Percentiles rank a stretch among this genome's conserved stretches.
phyloP scores from a whole-genome alignment of 1,139 yeast species.

The Magnusiomyces starmeri region DNA sequence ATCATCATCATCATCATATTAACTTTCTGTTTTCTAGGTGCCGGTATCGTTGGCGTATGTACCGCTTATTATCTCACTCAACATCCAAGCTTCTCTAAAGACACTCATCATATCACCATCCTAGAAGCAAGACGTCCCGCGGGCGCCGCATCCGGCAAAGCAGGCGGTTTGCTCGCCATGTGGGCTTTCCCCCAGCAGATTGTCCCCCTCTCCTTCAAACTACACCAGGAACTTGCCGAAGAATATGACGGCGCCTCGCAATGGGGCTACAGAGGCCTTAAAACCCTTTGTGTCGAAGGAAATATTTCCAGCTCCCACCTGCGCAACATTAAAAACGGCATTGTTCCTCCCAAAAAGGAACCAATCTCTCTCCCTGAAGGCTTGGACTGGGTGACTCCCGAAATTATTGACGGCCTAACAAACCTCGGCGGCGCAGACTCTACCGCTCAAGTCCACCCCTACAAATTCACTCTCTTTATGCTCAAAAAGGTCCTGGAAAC shows the following conservation, averaged over 20 bases:
- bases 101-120: slow-evolving; percentile 73
- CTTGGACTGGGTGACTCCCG: slow-evolving; percentile 72
- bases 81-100: slow-evolving; percentile 72
- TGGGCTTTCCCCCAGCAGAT: slow-evolving; percentile 98
- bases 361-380: slow-evolving; percentile 54
- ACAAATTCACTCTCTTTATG: slow-evolving; percentile 76
- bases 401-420: slow-evolving; percentile 65
- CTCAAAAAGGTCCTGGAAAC: slow-evolving; percentile 73
- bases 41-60: slow-evolving; percentile 94
- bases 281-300: slow-evolving; percentile 84
- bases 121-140: slow-evolving; percentile 89
- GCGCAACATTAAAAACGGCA: slow-evolving; percentile 13
- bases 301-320: slow-evolving; percentile 41
- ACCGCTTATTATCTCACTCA: slow-evolving; percentile 82
- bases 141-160: slow-evolving; percentile 96
- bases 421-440: slow-evolving; percentile 78
- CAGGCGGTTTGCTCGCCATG: slow-evolving; percentile 87
- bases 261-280: slow-evolving; percentile 89
- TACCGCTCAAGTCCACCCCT: slow-evolving; percentile 96
- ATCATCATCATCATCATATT: background rate
- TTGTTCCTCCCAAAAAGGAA: slow-evolving; percentile 3
- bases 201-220: slow-evolving; percentile 77
- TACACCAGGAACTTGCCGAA: slow-evolving; percentile 78
- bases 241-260: slow-evolving; percentile 70
- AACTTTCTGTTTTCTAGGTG: slow-evolving; percentile 43